A percentile compares a stretch with the other conserved stretches of the same genome.
These are phyloP conservation scores for Mrakia hoshinonis DNA, from an alignment of 768 basidiomycete genomes.

Conservation along the genomic window DNA sequence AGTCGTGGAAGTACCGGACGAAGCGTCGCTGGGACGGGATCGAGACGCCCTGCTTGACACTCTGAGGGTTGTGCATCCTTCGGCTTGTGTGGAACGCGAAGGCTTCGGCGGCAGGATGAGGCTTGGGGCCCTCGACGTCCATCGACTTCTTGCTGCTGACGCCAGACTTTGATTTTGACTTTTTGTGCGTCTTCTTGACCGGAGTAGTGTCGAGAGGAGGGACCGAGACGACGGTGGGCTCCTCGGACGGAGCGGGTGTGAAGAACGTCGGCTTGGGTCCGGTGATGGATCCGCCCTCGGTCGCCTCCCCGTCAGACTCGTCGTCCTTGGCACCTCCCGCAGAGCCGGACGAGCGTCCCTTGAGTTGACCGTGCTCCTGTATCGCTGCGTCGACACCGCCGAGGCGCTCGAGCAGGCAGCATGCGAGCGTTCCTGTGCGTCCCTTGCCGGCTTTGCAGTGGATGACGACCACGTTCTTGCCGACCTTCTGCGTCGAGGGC, in stretches of 20 bases:
- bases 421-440: slow-evolving; percentile 75
- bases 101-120: slow-evolving; percentile 13
- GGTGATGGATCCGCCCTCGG: slow-evolving; percentile 40
- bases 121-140: background rate
- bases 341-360: slow-evolving; percentile 41
- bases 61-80: slow-evolving; percentile 52
- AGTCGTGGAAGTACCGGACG: slow-evolving; percentile 58
- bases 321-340: slow-evolving; percentile 38
- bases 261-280: slow-evolving; percentile 24
- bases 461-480: slow-evolving; percentile 62
- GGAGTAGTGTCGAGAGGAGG: background rate
- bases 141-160: background rate
- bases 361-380: slow-evolving; percentile 47
- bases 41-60: slow-evolving; percentile 52
- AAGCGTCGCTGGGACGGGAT: slow-evolving; percentile 75
- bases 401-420: slow-evolving; percentile 57
- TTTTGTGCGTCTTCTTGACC: background rate
- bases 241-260: slow-evolving; percentile 38
- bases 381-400: background rate
- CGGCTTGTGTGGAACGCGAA: slow-evolving; percentile 57
- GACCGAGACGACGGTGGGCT: background rate
- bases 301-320: slow-evolving; percentile 36
- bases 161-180: background rate
- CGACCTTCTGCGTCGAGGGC: background rate
- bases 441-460: slow-evolving; percentile 70